phyloP scores from a whole-genome alignment of 2,329 filamentous ascomycete species.

The Trichoderma atroviride region DNA sequence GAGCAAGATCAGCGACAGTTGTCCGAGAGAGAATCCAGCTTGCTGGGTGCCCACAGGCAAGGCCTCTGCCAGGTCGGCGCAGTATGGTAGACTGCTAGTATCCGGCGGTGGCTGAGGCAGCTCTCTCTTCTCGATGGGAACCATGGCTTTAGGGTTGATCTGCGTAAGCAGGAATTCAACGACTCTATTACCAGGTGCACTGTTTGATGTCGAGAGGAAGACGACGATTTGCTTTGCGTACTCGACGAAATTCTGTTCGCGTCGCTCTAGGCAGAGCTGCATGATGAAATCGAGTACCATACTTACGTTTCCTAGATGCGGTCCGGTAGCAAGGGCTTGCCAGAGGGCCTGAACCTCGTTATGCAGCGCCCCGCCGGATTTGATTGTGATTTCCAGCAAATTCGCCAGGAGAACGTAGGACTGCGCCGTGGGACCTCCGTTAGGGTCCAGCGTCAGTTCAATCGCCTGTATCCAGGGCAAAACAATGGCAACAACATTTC shows the following conservation, averaged over 20 bases:
- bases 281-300: conserved; percentile 97
- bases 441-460: conserved; percentile 88
- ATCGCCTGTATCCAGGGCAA: conserved; percentile 96
- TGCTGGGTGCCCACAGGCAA: conserved; percentile 89
- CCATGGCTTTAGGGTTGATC: conserved; percentile 95
- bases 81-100: conserved; percentile 76
- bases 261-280: conserved; percentile 84
- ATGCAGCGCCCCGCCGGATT: conserved; percentile 82
- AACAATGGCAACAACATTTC: conserved; percentile 92
- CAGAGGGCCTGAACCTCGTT: conserved; percentile 97
- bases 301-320: conserved; percentile 90
- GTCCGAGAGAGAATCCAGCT: conserved; percentile 86
- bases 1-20: conserved; percentile 87
- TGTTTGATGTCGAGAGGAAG: conserved; percentile 80
- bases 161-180: conserved; percentile 92
- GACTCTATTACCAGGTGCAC: conserved; percentile 79
- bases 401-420: conserved; percentile 97
- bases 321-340: conserved; percentile 93
- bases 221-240: conserved; percentile 98
- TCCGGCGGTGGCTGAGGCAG: conserved; percentile 72
- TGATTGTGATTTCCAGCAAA: conserved; percentile 93
- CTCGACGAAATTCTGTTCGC: conserved; percentile 97
- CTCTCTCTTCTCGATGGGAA: conserved; percentile 80
- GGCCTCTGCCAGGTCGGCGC: conserved; percentile 78
- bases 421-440: conserved; percentile 83